A percentile compares a stretch with the other conserved stretches of the same genome.
These are phyloP conservation scores for Boletellus emodensis DNA, from an alignment of 768 basidiomycete species.

Conservation along the genomic window DNA sequence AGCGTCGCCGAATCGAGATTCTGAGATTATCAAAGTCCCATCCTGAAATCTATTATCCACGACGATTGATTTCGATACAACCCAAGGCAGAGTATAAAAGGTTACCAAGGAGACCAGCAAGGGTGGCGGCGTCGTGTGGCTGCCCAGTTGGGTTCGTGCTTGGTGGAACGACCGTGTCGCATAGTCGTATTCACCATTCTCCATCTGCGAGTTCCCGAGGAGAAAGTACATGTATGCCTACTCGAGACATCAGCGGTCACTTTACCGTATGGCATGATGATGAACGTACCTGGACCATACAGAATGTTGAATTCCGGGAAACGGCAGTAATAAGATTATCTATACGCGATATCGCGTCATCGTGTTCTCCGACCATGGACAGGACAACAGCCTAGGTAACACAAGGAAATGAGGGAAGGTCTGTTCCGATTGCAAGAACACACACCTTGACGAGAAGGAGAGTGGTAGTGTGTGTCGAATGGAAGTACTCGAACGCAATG, in stretches of 20 bases:
- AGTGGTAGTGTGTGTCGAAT: background rate
- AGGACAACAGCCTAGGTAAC: background rate
- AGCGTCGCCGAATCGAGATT: background rate
- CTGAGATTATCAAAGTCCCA: conserved; percentile 3
- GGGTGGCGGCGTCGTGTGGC: background rate
- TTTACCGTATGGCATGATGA: too few relatives aligned
- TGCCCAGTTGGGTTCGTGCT: background rate
- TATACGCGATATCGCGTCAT: conserved; percentile 2
- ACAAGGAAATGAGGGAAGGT: background rate
- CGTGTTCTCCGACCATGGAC: background rate
- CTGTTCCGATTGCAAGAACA: background rate
- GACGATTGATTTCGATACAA: background rate
- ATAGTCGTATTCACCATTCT: background rate
- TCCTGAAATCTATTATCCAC: background rate
- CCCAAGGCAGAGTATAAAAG: too few relatives aligned
- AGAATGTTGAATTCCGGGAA: too few relatives aligned
- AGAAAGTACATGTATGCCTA: conserved; percentile 8
- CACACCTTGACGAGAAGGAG: conserved; percentile 3
- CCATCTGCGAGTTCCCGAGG: conserved; percentile 1
- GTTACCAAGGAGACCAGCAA: conserved; percentile 6
- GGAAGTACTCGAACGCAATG: background rate
- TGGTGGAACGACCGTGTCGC: background rate
- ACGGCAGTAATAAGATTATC: background rate
- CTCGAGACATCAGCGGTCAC: background rate
- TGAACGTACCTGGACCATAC: background rate